Base-by-base conservation (phyloP, 345 rosid species). In the Capsella bursapastoris region DNA sequence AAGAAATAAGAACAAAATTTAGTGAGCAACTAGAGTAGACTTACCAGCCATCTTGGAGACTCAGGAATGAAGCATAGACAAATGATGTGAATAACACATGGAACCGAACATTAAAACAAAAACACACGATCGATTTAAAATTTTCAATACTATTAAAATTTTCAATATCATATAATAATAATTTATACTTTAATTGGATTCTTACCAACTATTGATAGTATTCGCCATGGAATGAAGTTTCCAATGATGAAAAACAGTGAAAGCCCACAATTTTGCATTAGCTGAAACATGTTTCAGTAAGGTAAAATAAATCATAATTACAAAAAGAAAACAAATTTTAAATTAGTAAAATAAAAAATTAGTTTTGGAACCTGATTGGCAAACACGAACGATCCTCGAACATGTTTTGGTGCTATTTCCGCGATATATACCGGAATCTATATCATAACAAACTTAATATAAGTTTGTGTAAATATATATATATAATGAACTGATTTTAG, bases 31-130 rank as follows among this genome's bases (percentile, higher is more conserved):
- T 9, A 51, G 45, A 68, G 45, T 35, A 18, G 5, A 57, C 44
- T 57, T 78, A 85, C 89, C 51, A 76, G 37, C 80, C 80, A 76
- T 76, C 80, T 76, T 49, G 80, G 80, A 34, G 80, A 76, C 27
- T 76, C 75, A 7, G 80, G 80, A 22, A 76, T 76, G 51, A 69
- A 76, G 58, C 52, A 76, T 11, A 70, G 38, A 60, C 62, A 15
- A 44, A 68, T 2, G 12, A 76, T 57, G 38, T 76, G 80, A 11
- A 76, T 18, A 50, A 76, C 10, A 55, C 75, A 76, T 35, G 80
- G 47, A 25, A 68, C 16, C 41, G 69, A 18, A 37, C 80, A 75
- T 76, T 29, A 3, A 10, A 38, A 52, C 29, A 11, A 25, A 2
- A 1, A 34, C 6, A 67, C 1, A 32, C 8, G 5, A 44, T 57